Evolutionary conservation across 2,329 filamentous ascomycete genomes (phyloP).

Genomic region (Aureobasidium sp.): DNA sequence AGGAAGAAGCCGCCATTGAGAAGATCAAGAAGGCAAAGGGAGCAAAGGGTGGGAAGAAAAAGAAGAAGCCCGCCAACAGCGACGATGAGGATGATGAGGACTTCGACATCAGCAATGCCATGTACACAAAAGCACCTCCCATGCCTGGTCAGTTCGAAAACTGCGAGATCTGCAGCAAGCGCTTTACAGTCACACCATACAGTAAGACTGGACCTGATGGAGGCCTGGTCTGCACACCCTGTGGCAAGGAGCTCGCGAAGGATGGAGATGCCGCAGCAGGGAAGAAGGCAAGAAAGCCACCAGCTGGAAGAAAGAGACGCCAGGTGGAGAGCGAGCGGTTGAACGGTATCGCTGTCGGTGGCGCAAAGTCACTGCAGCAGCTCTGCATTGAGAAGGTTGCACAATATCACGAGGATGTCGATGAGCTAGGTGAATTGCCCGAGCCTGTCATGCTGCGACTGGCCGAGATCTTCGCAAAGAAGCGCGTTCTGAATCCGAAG

Average conservation of each 20-base stretch:
- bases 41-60: conserved; percentile 46
- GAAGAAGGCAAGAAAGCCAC: conserved; percentile 52
- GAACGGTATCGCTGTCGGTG: conserved; percentile 61
- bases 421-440: conserved; percentile 58
- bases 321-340: conserved; percentile 77
- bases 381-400: conserved; percentile 59
- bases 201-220: conserved; percentile 75
- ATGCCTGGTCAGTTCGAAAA: conserved; percentile 83
- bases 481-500: conserved; percentile 49
- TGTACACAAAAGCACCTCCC: conserved; percentile 52
- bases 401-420: conserved; percentile 56
- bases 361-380: conserved; percentile 62
- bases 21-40: conserved; percentile 34
- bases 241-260: conserved; percentile 66
- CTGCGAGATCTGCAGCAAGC: conserved; percentile 75
- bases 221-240: conserved; percentile 76
- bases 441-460: conserved; percentile 49
- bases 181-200: conserved; percentile 90
- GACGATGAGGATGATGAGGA: conserved; percentile 43
- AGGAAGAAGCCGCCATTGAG: conserved; percentile 37
- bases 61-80: conserved; percentile 37
- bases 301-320: conserved; percentile 55
- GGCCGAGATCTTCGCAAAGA: conserved; percentile 58
- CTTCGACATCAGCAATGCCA: conserved; percentile 41
- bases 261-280: conserved; percentile 49